Base-by-base conservation (phyloP, 2,329 filamentous ascomycete genomes). In the Colletotrichum sublineola region DNA sequence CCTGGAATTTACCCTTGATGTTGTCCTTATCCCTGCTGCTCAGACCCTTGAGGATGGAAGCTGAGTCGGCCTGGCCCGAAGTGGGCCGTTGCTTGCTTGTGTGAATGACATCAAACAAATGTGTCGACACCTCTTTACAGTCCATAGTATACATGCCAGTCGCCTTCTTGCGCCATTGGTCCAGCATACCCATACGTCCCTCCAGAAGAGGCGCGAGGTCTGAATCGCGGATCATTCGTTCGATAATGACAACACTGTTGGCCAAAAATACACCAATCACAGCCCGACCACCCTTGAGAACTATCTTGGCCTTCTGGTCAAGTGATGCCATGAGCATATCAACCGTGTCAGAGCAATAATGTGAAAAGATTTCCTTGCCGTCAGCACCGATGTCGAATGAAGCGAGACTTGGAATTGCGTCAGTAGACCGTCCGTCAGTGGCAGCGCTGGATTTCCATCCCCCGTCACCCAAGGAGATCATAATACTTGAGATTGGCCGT, bases 1-100 rank as follows among this genome's bases (percentile, higher is more conserved):
- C 90, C 77, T 93, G 91, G 82, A 98, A 99, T 82, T 98, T 98
- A 81, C 94, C 91, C 83, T 99, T 99, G 83, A 98, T 97, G 70
- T 91, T 92, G 80, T 99, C 96, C 82, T 96, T 97, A 79, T 99
- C 96, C 81, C 97, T 98, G 77, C 92, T 94, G 57, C 89, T 91
- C 3, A 98, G 86, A 1, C 89, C 89, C 82, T 97, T 97, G 72
- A 98, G 87, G 70, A 98, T 93, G 0, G 93, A 92, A 20, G 91
- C 91, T 2, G 94, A 96, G 81, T 98, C 95, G n/a, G 89, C 90
- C 36, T 90, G 90, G 11, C 92, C 90, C 2, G 93, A 95, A 0
- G 91, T 88, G 18, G 95, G 94, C 24, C 95, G 91, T 33, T 86
- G 84, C 50, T 94, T 92, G 79, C 91, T 96, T 0, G 96, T 98